phyloP scores from a whole-genome alignment of 257 asterid genomes.

The Solanum rostratum region DNA sequence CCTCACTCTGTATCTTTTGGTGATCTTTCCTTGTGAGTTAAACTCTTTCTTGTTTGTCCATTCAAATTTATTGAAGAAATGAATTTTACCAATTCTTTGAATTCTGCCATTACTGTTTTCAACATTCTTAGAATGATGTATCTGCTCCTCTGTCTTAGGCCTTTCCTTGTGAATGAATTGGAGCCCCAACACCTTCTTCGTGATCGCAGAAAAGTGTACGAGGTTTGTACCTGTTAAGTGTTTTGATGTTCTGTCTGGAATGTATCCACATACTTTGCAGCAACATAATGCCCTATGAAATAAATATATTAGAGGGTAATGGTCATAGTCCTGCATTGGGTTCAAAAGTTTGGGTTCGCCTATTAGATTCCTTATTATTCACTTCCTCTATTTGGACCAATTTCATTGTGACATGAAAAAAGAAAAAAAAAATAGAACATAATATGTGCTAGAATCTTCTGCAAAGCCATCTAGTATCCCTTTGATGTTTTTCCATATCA shows the following conservation, averaged over 20 bases:
- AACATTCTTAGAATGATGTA: not conserved
- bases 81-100: not conserved
- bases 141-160: conserved; percentile 37
- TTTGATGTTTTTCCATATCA: too few relatives aligned
- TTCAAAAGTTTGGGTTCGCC: not conserved
- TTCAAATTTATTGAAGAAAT: not conserved
- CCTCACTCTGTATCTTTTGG: not conserved
- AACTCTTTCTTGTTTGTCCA: not conserved
- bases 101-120: not conserved
- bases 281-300: not conserved
- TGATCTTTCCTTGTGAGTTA: not conserved
- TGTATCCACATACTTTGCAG: not conserved
- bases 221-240: conserved; percentile 35
- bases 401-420: not conserved
- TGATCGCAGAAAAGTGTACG: conserved; percentile 83
- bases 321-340: not conserved
- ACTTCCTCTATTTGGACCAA: not conserved
- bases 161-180: conserved; percentile 83
- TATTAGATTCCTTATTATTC: not conserved
- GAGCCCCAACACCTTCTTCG: conserved; percentile 85
- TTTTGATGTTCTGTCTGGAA: not conserved
- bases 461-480: too few relatives aligned
- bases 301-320: not conserved
- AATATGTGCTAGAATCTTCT: too few relatives aligned
- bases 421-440: not conserved